Evolutionary conservation across 371 early-diverging fungal species (phyloP), one percentile per base, ranked within the genome.

Genomic region (Mucor irregularis): DNA sequence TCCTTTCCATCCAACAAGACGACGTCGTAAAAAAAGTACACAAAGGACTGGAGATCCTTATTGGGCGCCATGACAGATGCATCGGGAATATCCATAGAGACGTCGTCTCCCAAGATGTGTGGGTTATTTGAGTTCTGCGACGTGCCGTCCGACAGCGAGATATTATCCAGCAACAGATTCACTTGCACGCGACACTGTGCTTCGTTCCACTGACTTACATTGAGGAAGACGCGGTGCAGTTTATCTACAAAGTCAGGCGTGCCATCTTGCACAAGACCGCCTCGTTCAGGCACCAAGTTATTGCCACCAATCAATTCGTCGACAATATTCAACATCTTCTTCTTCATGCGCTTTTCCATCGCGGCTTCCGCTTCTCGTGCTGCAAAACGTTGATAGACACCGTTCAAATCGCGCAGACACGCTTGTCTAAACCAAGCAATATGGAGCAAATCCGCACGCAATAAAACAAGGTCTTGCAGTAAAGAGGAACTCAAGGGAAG

Each of bases 151-250:
- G 60, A 70, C 22, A 81, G 56, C 53, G 82, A 71, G 17, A 82
- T 81, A 46, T 71, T 78, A 29, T 84, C 82, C 29, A 84, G 56
- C 35, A 84, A 50, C 11, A 84, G 49, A 62, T 80, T 82, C 35
- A 84, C 64, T 42, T 84, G 81, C 5, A 84, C 82, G 31, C 81
- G 78, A 50, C 81, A 81, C 16, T 81, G 77, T 10, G 82, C 82
- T 58, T 82, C 78, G 26, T 80, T 84, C 85, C 85, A 84, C 11
- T 78, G 80, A 25, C 78, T 80, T 5, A 84, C 72, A 25, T 80
- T 69, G 16, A 70, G 59, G 50, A 84, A 81, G 5, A 84, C 71
- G 10, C 74, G 61, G 30, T 74, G 72, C 6, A 84, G 62, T 34
- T 78, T 68, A 24, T 74, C 74, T 21, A 73, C 60, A 57, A 74